Percentiles rank a stretch among this genome's conserved stretches.
Evolutionary conservation across 2,329 filamentous ascomycete species (phyloP).

Genomic region (Hysterium pulicare): DNA sequence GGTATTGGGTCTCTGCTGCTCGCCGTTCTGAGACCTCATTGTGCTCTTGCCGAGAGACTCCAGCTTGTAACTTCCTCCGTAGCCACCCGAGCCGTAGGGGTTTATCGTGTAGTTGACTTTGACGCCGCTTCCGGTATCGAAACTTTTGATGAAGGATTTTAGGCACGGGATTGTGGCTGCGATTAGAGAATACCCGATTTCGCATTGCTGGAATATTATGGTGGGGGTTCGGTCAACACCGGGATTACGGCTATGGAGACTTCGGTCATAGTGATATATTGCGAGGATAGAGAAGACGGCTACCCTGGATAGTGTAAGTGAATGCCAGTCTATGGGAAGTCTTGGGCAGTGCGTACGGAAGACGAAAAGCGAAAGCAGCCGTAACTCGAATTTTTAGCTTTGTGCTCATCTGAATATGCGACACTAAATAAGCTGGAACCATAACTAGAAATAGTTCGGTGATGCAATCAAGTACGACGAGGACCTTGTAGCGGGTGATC

Average conservation of each 20-base stretch:
- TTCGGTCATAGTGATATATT: neutral
- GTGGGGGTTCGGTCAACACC: neutral
- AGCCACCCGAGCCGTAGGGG: neutral
- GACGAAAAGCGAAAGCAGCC: constrained; percentile 8
- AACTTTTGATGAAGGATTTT: constrained; percentile 13
- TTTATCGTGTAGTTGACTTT: neutral
- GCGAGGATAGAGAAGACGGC: constrained; percentile 1
- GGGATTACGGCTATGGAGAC: neutral
- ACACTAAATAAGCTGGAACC: constrained; percentile 6
- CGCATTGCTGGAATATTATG: constrained; percentile 8
- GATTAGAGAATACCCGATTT: constrained; percentile 16
- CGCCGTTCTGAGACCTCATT: too few species aligned
- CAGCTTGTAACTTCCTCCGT: constrained; percentile 4
- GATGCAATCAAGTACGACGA: constrained; percentile 7
- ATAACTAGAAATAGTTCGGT: constrained; percentile 5
- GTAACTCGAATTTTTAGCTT: constrained; percentile 8
- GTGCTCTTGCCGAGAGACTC: neutral
- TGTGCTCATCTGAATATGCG: constrained; percentile 7
- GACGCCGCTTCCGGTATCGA: constrained; percentile 9
- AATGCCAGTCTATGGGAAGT: neutral
- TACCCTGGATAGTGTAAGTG: neutral
- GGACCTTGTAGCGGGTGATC: constrained; percentile 5
- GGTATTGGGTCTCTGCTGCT: too few species aligned
- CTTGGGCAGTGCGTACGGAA: constrained; percentile 7
- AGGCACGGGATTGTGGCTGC: constrained; percentile 16